These are phyloP conservation scores for Harrya chromipes DNA, from an alignment of 768 basidiomycete genomes.

Conservation along the genomic window DNA sequence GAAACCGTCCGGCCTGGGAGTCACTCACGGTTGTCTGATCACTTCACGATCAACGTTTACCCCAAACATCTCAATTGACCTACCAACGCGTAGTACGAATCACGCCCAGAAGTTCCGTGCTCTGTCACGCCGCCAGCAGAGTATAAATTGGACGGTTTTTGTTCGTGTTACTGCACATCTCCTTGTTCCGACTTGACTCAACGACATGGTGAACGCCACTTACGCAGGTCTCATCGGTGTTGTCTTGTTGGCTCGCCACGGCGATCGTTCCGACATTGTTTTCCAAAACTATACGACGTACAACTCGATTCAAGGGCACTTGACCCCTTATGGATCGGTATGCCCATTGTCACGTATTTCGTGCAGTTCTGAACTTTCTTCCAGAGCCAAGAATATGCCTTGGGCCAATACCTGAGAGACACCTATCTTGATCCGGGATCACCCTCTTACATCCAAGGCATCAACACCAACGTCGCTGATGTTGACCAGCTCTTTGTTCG, in stretches of 20 bases:
- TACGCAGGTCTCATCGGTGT: conserved; percentile 55
- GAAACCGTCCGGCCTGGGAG: too few species aligned
- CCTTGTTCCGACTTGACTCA: too few species aligned
- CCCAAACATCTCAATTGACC: too few species aligned
- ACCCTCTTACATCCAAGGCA: conserved; percentile 62
- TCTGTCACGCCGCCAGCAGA: neutral
- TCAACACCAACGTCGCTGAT: conserved; percentile 63
- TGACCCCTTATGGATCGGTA: conserved; percentile 73
- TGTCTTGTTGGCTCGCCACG: conserved; percentile 71
- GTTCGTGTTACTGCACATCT: neutral
- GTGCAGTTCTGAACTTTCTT: neutral
- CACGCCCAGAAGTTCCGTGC: neutral
- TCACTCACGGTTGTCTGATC: too few species aligned
- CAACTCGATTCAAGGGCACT: conserved; percentile 56
- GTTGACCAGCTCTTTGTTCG: conserved; percentile 68
- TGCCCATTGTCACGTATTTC: conserved; percentile 11
- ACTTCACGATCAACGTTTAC: too few species aligned
- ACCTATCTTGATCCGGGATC: conserved; percentile 64
- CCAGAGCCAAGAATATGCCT: conserved; percentile 51
- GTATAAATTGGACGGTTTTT: conserved; percentile 7
- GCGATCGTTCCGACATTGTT: conserved; percentile 58
- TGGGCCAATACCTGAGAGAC: conserved; percentile 57
- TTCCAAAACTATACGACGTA: conserved; percentile 75
- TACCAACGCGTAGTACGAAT: neutral
- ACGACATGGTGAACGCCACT: conserved; percentile 22